Evolutionary conservation across 2,329 filamentous ascomycete genomes (phyloP).

Genomic region (Calonectria naviculata): DNA sequence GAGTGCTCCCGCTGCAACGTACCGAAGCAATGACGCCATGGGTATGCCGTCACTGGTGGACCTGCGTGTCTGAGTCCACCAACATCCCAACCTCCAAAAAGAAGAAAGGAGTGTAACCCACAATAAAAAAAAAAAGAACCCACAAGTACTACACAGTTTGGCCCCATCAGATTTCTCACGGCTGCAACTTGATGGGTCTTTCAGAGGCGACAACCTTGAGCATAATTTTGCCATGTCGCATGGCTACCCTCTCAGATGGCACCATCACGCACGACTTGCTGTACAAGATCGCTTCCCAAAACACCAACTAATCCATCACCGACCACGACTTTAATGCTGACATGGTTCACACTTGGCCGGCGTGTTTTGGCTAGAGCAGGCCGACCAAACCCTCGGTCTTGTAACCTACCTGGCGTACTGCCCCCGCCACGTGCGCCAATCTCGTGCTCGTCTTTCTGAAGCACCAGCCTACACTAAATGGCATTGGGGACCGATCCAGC

Average conservation of each 20-base stretch:
- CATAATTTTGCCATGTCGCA: neutral
- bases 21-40: constrained; percentile 23
- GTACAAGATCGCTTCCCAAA: neutral
- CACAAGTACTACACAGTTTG: neutral
- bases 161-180: neutral
- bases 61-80: neutral
- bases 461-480: neutral
- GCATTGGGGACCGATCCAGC: neutral
- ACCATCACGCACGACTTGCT: neutral
- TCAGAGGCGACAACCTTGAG: neutral
- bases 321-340: neutral
- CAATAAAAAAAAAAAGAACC: neutral
- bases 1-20: constrained; percentile 12
- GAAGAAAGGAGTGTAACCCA: neutral
- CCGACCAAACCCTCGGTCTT: constrained; percentile 5
- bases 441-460: neutral
- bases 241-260: neutral
- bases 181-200: neutral
- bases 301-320: neutral
- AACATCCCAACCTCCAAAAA: constrained; percentile 8
- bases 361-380: neutral
- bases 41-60: neutral
- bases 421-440: constrained; percentile 7
- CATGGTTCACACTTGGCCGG: neutral
- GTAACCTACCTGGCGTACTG: neutral